These are phyloP conservation scores for Protomyces inouyei DNA, from an alignment of 1,139 yeast genomes.

Conservation along the genomic window DNA sequence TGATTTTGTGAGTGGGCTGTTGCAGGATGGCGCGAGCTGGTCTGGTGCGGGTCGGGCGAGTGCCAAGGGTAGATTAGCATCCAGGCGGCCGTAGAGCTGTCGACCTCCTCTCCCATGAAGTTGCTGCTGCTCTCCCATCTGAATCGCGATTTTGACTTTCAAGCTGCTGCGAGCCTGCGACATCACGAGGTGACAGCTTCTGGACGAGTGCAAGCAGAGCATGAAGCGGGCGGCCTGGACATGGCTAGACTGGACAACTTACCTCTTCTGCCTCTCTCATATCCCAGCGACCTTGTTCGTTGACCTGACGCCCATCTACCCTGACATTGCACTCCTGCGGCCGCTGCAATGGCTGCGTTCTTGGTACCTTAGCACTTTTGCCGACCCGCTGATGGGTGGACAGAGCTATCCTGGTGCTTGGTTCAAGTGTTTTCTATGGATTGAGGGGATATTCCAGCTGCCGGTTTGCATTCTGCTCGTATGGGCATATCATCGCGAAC, in stretches of 20 bases:
- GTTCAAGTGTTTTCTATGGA: constrained; percentile 7
- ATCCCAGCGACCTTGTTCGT: constrained; percentile 18
- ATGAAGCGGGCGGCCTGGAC: background rate
- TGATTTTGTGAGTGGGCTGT: constrained; percentile 46
- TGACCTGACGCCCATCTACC: constrained; percentile 11
- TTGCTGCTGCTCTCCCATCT: no score
- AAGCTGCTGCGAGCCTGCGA: no score
- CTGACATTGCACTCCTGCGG: background rate
- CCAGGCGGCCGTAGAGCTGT: background rate
- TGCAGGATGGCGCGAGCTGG: constrained; percentile 11
- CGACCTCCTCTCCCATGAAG: no score
- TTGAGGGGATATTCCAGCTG: constrained; percentile 11
- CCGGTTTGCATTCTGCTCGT: constrained; percentile 7
- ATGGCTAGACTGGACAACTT: background rate
- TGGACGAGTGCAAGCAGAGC: background rate
- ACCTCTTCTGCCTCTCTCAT: constrained; percentile 5
- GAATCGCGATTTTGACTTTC: no score
- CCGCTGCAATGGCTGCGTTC: background rate
- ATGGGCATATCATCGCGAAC: background rate
- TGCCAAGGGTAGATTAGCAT: constrained; percentile 3
- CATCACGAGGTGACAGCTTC: no score
- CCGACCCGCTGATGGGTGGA: constrained; percentile 15
- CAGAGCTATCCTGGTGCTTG: constrained; percentile 16
- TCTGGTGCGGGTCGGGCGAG: background rate
- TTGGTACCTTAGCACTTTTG: constrained; percentile 1